Evolutionary conservation across 2,329 filamentous ascomycete genomes (phyloP), one percentile per base, ranked within the genome.

Genomic region (Dactylellina drechsleri): DNA sequence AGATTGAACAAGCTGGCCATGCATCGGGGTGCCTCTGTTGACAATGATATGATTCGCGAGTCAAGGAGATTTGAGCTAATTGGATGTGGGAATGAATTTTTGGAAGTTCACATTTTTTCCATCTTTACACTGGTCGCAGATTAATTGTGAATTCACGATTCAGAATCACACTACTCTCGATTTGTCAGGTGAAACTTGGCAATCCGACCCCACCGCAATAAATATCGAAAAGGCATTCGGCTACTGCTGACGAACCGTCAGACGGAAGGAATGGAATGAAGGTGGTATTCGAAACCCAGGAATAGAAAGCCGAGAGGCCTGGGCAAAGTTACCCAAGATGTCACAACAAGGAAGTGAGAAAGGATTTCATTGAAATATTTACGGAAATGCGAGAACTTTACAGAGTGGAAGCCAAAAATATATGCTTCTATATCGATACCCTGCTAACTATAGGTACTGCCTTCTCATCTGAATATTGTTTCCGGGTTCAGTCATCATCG

Each of bases 191-290:
- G 57, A 62, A 68, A 70, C 58, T 70, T 70, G 57, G 66, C 66
- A 41, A 61, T 60, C 31, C 65, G 66, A 36, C 18, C 41, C 36
- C 15, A 13, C 16, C 40, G 54, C 59, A 59, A 67, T 36, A 36
- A 36, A 7, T 36, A 8, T 64, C 57, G 59, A 28, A 52, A 58
- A 52, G 40, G 67, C 70, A 74, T 62, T 62, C 70, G 62, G 70
- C 56, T 31, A 18, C 18, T 16, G 45, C 18, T 18, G 49, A 50
- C 5, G 31, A 5, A 1, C 36, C 20, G 43, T 50, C 41, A 26
- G 40, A 40, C 18, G 23, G 13, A 43, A n/a, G 43, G 62, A 74
- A 74, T 67, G 62, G 62, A 74, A 67, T 74, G 61, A 36, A 61
- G 40, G 49, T 67, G 64, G 26, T 23, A 74, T 60, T 43, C 57